Percentiles rank a stretch among this genome's conserved stretches.
Evolutionary conservation across 2,329 filamentous ascomycete species (phyloP).

Genomic region (Aspergillus pseudonomiae): DNA sequence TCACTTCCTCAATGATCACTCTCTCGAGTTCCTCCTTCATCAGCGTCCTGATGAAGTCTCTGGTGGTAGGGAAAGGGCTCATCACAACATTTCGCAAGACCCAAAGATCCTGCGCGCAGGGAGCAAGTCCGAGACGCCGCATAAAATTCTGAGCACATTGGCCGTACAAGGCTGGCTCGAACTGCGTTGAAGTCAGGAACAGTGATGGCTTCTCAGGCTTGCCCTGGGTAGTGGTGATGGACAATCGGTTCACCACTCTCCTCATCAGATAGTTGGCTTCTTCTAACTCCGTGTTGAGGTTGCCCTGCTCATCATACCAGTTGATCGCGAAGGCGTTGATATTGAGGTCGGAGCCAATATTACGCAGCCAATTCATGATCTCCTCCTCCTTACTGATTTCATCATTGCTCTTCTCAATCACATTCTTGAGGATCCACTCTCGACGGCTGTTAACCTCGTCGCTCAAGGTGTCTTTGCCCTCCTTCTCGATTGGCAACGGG

Average conservation of each 20-base stretch:
- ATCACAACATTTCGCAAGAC: constrained; percentile 55
- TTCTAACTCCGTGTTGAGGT: constrained; percentile 48
- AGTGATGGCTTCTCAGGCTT: constrained; percentile 43
- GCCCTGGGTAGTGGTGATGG: constrained; percentile 45
- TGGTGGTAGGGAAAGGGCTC: constrained; percentile 33
- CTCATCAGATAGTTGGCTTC: constrained; percentile 55
- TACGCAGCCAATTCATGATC: constrained; percentile 44
- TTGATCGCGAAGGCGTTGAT: constrained; percentile 43
- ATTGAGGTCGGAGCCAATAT: constrained; percentile 51
- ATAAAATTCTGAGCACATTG: constrained; percentile 48
- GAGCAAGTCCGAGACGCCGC: constrained; percentile 36
- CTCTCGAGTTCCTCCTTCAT: not conserved
- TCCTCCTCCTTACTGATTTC: constrained; percentile 24
- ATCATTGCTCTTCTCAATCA: constrained; percentile 6
- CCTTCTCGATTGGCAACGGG: constrained; percentile 7
- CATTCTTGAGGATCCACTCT: constrained; percentile 4
- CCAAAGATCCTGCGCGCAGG: constrained; percentile 44
- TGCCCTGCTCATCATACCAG: constrained; percentile 44
- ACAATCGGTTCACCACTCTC: constrained; percentile 47
- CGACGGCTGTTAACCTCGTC: not conserved
- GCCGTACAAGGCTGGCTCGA: constrained; percentile 45
- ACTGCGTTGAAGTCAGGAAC: constrained; percentile 51
- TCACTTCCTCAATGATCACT: constrained; percentile 10
- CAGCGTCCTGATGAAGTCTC: constrained; percentile 5
- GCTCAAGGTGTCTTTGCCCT: not conserved